Base-by-base conservation (phyloP, 1,139 yeast species). In the Debaryomyces subglobosus region DNA sequence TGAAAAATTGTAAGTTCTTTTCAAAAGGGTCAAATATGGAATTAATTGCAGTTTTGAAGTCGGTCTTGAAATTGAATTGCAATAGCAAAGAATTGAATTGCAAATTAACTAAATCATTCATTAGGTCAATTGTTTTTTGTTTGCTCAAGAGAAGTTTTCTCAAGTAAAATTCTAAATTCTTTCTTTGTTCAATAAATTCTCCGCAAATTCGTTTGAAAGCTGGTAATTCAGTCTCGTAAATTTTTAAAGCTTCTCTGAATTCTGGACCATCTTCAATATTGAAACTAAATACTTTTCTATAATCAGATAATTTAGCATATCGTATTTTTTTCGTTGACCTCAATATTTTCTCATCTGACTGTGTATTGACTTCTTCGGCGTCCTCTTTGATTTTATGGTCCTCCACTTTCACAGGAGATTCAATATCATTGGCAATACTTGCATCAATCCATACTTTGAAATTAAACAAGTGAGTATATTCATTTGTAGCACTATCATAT, bases 191-290 rank as follows among this genome's bases (percentile, higher is more conserved):
- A 7, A 68, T 59, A 5, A 77, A 57, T 4, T 59, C 63, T 4
- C 58, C 48, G 43, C 79, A 69, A 7, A 73, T 67, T 39, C 71
- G 71, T 49, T 79, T 77, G 52, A 85, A 69, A 16, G 65, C 63
- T 0, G 82, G 79, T 0, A 86, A 69, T 43, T 72, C 69, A 20
- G 72, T 69, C 61, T 88, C 95, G 58, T 83, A 78, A 7, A 71
- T 70, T 10, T 71, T 68, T 16, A 88, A 64, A 0, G 82, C 69
- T 30, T 80, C 82, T 44, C 95, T 70, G 60, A 88, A 87, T 40
- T 82, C 78, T 0, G 96, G 96, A 0, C 95, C 95, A 60, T 88
- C 96, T 49, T 84, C 87, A 59, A 72, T 69, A 39, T 62, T 63
- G 45, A 74, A 71, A 44, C 57, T 63, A 52, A 74, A 74, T 5